Conservation (phyloP, 139 green algal species). For the Chlamydomonas schloesseri region DNA sequence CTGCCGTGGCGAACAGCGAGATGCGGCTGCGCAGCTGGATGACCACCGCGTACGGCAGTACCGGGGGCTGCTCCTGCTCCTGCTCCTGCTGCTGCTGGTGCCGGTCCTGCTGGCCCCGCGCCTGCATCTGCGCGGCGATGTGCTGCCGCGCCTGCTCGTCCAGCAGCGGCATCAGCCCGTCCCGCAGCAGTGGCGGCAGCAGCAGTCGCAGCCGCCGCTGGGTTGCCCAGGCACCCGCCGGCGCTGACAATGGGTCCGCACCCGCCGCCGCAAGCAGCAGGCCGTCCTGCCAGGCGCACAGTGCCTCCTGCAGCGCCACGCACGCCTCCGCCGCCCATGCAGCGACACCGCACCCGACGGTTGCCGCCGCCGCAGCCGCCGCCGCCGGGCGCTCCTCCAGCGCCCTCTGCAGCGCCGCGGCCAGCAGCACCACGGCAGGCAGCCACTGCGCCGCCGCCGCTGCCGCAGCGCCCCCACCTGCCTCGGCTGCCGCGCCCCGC, state of each 20-base stretch:
- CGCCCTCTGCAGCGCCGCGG: background rate
- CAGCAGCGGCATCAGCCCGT: background rate
- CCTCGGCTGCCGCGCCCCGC: background rate
- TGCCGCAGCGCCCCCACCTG: background rate
- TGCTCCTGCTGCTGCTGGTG: background rate
- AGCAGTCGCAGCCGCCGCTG: background rate
- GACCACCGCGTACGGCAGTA: background rate
- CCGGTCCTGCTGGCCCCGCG: background rate
- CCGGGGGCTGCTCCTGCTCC: background rate
- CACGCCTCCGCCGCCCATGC: background rate
- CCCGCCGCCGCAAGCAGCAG: background rate
- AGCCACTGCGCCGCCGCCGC: background rate
- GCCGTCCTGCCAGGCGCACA: slow-evolving; percentile 11
- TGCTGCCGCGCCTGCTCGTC: background rate
- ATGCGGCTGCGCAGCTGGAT: slow-evolving; percentile 29
- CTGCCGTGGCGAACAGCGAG: background rate
- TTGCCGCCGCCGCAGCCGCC: background rate
- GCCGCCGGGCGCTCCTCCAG: background rate
- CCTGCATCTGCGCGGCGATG: background rate
- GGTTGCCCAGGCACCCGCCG: background rate
- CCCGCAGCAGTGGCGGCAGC: background rate
- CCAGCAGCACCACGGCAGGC: slow-evolving; percentile 6
- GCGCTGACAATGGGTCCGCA: no score
- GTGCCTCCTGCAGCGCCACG: slow-evolving; percentile 22
- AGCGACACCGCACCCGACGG: background rate